Base-by-base conservation (phyloP, 768 basidiomycete genomes). In the Agaricus subrufescens region DNA sequence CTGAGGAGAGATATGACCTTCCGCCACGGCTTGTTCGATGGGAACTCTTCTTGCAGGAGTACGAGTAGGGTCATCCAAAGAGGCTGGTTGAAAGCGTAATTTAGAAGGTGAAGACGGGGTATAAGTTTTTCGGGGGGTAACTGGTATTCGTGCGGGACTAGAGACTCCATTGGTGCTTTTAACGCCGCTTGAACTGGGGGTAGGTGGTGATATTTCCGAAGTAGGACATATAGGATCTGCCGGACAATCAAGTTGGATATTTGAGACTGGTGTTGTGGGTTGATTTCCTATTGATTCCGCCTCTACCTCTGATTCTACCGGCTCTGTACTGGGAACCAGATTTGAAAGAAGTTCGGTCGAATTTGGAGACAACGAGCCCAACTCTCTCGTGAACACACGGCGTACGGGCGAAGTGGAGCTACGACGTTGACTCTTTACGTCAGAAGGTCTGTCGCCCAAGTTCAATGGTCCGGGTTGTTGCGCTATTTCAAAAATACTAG, bases 21-120 rank as follows among this genome's bases (percentile, higher is more conserved):
- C 73, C 7, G 71, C 69, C 56, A 83, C 68, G 2, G 79, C 82
- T 59, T 82, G 69, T 39, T 75, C 69, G 5, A 87, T 75, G 14
- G 81, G 79, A 48, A 89, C 79, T 56, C 87, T 77, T 46, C 82
- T 79, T 2, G 87, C 86, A 40, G 87, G 87, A 3, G 86, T 84
- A 43, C 78, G 78, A 49, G 65, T 61, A 9, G 71, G 65, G 40
- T 82, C 76, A 46, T 77, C 68, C 34, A 66, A 55, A 11, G 61
- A 59, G 7, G 65, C 57, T 44, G 62, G 54, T 50, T 65, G 69
- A 54, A 69, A 62, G 46, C 63, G 71, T 56, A 65, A 67, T 60
- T 68, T 76, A 63, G 60, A 65, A 1, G 68, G 60, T 25, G 63
- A 64, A 30, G 19, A 14, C 29, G 47, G 54, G 12, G 29, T 26